Evolutionary conservation across 1,284 basidiomycete species (phyloP).

Genomic region (Tilletia indica): DNA sequence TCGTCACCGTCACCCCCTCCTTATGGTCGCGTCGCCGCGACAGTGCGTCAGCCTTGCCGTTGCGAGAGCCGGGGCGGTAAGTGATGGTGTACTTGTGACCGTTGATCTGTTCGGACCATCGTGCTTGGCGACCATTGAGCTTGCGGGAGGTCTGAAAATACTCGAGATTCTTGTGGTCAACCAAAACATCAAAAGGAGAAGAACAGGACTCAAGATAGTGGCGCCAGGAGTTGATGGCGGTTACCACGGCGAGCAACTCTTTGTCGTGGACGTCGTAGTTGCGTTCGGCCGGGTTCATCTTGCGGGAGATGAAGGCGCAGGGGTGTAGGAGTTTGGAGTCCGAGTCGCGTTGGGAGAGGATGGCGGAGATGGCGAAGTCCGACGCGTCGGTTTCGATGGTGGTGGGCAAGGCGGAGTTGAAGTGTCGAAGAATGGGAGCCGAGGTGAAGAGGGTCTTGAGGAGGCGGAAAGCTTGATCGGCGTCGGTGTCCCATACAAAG

Average conservation of each 20-base stretch:
- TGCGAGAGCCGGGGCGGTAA: conserved; percentile 4
- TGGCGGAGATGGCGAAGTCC: not conserved
- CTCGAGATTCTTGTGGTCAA: conserved; percentile 23
- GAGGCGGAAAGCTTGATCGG: conserved; percentile 55
- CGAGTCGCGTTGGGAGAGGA: not conserved
- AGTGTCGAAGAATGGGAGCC: conserved; percentile 57
- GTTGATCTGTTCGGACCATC: not conserved
- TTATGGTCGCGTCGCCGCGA: conserved; percentile 1
- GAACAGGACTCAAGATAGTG: conserved; percentile 20
- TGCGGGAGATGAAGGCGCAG: conserved; percentile 14
- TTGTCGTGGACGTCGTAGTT: too few species aligned
- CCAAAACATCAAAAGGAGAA: conserved; percentile 8
- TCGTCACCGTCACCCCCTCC: not conserved
- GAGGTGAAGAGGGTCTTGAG: conserved; percentile 54
- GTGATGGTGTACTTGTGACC: not conserved
- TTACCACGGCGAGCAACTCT: conserved; percentile 23
- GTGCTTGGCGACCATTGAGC: conserved; percentile 1
- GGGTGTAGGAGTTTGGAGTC: not conserved
- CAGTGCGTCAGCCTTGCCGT: not conserved
- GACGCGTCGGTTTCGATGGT: conserved; percentile 52
- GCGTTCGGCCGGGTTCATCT: conserved; percentile 29
- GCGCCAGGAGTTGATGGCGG: conserved; percentile 5
- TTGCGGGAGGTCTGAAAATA: conserved; percentile 21
- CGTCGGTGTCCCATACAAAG: conserved; percentile 34
- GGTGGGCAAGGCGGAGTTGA: conserved; percentile 46